phyloP scores from a whole-genome alignment of 2,329 filamentous ascomycete genomes.

The Pseudocercospora macadamiae region DNA sequence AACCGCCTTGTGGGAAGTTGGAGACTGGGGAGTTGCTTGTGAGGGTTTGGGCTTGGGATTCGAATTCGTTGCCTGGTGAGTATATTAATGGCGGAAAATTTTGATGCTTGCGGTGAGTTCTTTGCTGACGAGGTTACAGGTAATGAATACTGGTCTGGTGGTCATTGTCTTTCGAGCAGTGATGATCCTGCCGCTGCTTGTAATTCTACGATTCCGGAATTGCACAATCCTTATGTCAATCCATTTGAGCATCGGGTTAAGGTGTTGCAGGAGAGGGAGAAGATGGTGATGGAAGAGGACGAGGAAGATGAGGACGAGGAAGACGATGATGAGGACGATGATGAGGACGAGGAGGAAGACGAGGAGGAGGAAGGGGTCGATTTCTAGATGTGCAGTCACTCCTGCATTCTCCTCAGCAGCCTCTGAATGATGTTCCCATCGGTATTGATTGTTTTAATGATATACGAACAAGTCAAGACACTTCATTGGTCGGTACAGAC shows the following conservation, averaged over 20 bases:
- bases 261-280: background rate
- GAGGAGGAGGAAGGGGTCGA: no score
- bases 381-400: no score
- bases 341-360: no score
- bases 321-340: no score
- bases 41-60: conserved; percentile 37
- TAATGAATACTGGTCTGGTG: conserved; percentile 36
- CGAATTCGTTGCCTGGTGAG: conserved; percentile 36
- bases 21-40: conserved; percentile 27
- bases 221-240: conserved; percentile 36
- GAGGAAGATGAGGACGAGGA: background rate
- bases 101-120: no score
- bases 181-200: conserved; percentile 37
- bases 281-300: background rate
- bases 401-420: no score
- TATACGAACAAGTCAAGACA: no score
- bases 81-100: no score
- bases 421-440: no score
- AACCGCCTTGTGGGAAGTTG: conserved; percentile 32
- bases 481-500: no score
- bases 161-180: conserved; percentile 22
- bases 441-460: no score
- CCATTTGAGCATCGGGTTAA: conserved; percentile 21
- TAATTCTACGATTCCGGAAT: conserved; percentile 34
- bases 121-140: no score